Percentiles rank a stretch among this genome's conserved stretches.
phyloP scores from a whole-genome alignment of 2,329 filamentous ascomycete genomes.

The Didymellaceae sp. region DNA sequence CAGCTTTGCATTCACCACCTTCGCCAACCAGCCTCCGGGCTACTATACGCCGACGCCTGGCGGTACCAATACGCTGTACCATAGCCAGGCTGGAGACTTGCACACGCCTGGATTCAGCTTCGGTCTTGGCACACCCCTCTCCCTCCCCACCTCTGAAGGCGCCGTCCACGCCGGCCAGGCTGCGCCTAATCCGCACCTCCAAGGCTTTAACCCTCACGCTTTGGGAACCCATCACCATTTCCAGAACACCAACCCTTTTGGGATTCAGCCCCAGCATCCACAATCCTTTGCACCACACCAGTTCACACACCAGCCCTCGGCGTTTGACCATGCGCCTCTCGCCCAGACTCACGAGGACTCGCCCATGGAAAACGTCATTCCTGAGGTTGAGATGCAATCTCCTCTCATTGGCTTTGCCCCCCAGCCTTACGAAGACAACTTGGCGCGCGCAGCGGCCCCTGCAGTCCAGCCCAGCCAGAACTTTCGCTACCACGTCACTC shows the following conservation, averaged over 20 bases:
- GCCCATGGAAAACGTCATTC: slow-evolving; percentile 63
- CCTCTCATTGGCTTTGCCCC: slow-evolving; percentile 66
- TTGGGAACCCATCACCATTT: slow-evolving; percentile 54
- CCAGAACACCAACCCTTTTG: slow-evolving; percentile 74
- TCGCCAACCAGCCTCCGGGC: slow-evolving; percentile 78
- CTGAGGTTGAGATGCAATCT: slow-evolving; percentile 67
- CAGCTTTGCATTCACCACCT: slow-evolving; percentile 78
- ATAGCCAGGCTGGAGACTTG: slow-evolving; percentile 82
- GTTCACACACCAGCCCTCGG: slow-evolving; percentile 80
- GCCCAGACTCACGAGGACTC: slow-evolving; percentile 71
- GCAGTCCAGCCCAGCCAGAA: slow-evolving; percentile 52
- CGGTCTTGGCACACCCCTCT: slow-evolving; percentile 80
- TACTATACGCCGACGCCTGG: slow-evolving; percentile 91
- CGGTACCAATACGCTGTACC: slow-evolving; percentile 79
- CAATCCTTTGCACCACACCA: slow-evolving; percentile 74
- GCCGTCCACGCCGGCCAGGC: slow-evolving; percentile 66
- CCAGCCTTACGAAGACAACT: slow-evolving; percentile 57
- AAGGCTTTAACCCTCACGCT: slow-evolving; percentile 65
- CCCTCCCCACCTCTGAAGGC: slow-evolving; percentile 75
- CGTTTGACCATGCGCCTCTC: slow-evolving; percentile 73
- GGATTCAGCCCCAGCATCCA: slow-evolving; percentile 55
- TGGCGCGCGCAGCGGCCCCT: slow-evolving; percentile 46
- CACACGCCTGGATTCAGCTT: slow-evolving; percentile 80
- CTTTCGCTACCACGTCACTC: slow-evolving; percentile 80
- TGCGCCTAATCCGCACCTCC: slow-evolving; percentile 59